These are phyloP conservation scores for Fusarium torreyae DNA, from an alignment of 2,329 filamentous ascomycete species.

Conservation along the genomic window DNA sequence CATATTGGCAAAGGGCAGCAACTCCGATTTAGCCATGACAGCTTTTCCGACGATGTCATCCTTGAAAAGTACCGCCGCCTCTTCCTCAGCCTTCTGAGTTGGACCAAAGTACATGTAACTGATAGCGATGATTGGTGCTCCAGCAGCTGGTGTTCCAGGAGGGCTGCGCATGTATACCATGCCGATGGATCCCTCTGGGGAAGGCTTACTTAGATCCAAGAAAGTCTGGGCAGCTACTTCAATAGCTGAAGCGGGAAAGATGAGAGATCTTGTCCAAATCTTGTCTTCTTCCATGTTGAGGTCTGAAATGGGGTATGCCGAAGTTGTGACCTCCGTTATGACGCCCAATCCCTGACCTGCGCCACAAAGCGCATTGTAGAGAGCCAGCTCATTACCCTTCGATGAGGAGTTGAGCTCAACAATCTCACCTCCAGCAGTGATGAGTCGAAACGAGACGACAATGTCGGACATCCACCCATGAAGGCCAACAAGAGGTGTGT, in stretches of 20 bases:
- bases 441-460: conserved; percentile 48
- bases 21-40: conserved; percentile 43
- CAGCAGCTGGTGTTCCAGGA: conserved; percentile 49
- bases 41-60: conserved; percentile 36
- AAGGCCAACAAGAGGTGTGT: conserved; percentile 47
- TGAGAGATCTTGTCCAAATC: conserved; percentile 52
- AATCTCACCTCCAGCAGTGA: conserved; percentile 41
- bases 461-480: conserved; percentile 55
- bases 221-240: conserved; percentile 44
- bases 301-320: conserved; percentile 40
- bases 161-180: conserved; percentile 52
- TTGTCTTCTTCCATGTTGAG: conserved; percentile 51
- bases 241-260: conserved; percentile 50
- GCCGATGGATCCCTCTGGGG: conserved; percentile 29
- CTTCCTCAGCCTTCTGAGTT: conserved; percentile 43
- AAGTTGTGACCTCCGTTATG: conserved; percentile 50
- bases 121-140: conserved; percentile 51
- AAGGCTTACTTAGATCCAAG: conserved; percentile 33
- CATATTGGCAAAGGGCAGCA: conserved; percentile 38
- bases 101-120: conserved; percentile 47
- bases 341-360: conserved; percentile 55
- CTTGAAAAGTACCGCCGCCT: conserved; percentile 34
- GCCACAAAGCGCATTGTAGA: conserved; percentile 54
- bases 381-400: conserved; percentile 40
- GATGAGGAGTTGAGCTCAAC: conserved; percentile 35